phyloP scores from a whole-genome alignment of 129 eudicot genomes.

The Smallanthus sonchifolius region DNA sequence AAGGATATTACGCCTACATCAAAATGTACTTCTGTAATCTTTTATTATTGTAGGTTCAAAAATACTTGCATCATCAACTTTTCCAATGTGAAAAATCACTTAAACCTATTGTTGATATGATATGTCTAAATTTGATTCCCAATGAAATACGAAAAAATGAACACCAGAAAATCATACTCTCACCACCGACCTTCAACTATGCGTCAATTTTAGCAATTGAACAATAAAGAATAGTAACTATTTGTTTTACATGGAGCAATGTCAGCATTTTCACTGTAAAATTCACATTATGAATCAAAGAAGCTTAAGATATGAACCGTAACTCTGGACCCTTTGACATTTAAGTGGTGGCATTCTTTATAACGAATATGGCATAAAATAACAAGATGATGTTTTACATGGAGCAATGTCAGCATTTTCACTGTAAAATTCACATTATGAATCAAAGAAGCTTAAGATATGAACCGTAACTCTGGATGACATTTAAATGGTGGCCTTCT shows the following conservation, averaged over 20 bases:
- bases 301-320: neutral
- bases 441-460: neutral
- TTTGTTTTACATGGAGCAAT: constrained; percentile 3
- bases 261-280: neutral
- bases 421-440: neutral
- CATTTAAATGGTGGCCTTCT: neutral
- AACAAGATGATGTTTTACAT: neutral
- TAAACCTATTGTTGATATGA: neutral
- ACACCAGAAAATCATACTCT: neutral
- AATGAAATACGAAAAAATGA: neutral
- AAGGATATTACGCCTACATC: constrained; percentile 57
- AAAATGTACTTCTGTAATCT: neutral
- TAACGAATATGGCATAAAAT: neutral
- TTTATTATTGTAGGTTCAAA: neutral
- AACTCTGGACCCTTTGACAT: neutral
- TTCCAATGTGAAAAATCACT: neutral
- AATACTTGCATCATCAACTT: neutral
- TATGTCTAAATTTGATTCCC: neutral
- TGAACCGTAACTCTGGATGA: neutral
- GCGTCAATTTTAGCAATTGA: neutral
- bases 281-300: neutral
- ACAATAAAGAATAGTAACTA: constrained; percentile 1
- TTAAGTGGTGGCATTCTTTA: neutral
- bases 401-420: constrained; percentile 7
- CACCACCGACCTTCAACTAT: neutral